Evolutionary conservation across 495 filamentous ascomycete species (phyloP).

Genomic region (Xylaria bambusicola): DNA sequence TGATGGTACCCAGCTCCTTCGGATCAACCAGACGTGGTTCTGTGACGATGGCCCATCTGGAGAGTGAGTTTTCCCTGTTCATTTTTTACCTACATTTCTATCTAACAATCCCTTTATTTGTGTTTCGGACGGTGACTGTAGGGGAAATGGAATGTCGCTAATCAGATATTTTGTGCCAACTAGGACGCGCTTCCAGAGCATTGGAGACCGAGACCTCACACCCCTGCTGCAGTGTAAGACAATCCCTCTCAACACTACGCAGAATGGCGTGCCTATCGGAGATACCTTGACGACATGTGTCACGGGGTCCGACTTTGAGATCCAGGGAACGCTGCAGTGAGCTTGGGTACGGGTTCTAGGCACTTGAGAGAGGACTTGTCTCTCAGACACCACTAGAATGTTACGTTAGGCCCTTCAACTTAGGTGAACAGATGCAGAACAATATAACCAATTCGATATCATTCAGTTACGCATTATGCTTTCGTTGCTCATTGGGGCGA

Average conservation of each 20-base stretch:
- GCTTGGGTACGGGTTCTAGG: no score
- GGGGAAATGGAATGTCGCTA: no score
- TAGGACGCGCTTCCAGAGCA: slow-evolving; percentile 5
- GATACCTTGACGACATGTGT: not conserved
- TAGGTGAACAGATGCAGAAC: no score
- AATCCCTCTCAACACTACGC: not conserved
- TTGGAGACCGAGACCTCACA: slow-evolving; percentile 3
- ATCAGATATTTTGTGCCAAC: no score
- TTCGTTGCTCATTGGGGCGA: no score
- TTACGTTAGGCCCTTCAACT: no score
- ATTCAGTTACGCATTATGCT: no score
- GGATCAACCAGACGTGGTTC: slow-evolving; percentile 10
- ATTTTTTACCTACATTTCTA: not conserved
- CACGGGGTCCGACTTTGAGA: not conserved
- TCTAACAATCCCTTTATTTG: no score
- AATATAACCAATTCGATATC: no score
- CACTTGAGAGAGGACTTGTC: no score
- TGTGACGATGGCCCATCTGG: not conserved
- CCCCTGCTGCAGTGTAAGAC: not conserved
- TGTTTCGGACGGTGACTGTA: no score
- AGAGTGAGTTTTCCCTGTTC: not conserved
- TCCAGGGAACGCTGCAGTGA: slow-evolving; percentile 7
- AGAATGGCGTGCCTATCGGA: not conserved
- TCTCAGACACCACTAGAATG: no score
- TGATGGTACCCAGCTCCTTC: not conserved